Conservation (phyloP, 768 basidiomycete species). For the Candolleomyces aberdarensis region DNA sequence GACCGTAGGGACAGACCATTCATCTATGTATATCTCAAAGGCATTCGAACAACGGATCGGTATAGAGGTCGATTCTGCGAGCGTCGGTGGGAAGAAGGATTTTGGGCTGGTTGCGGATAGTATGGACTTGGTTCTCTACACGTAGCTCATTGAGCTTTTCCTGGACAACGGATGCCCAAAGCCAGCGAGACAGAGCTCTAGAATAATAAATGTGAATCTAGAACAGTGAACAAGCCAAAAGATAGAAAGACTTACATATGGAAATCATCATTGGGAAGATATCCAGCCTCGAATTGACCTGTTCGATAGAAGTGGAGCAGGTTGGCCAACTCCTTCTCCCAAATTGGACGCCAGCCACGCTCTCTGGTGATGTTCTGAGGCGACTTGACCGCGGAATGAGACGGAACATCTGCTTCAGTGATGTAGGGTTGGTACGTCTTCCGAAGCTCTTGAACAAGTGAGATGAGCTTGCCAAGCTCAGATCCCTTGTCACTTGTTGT, state of each 20-base stretch:
- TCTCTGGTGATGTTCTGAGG: constrained; percentile 25
- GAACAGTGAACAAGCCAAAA: background rate
- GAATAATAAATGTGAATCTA: background rate
- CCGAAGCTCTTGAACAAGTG: constrained; percentile 18
- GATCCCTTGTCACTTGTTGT: constrained; percentile 19
- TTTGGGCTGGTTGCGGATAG: constrained; percentile 17
- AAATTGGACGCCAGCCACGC: constrained; percentile 22
- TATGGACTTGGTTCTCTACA: constrained; percentile 14
- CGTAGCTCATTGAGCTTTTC: constrained; percentile 13
- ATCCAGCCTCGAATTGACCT: constrained; percentile 18
- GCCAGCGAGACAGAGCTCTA: constrained; percentile 19
- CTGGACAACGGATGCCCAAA: constrained; percentile 24
- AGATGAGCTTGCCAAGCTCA: constrained; percentile 18
- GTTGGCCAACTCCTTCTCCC: constrained; percentile 23
- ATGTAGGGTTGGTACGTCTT: constrained; percentile 17
- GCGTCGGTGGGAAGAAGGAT: constrained; percentile 20
- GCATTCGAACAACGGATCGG: too few species aligned
- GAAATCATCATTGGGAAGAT: constrained; percentile 12
- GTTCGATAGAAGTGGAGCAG: constrained; percentile 15
- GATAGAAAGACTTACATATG: constrained; percentile 17
- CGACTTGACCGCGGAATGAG: constrained; percentile 23
- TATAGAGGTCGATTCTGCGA: constrained; percentile 20
- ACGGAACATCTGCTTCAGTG: constrained; percentile 16
- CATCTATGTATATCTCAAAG: too few species aligned
- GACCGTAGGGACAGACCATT: too few species aligned